These are phyloP conservation scores for Inga oerstediana DNA, from an alignment of 306 rosid species.

Conservation along the genomic window DNA sequence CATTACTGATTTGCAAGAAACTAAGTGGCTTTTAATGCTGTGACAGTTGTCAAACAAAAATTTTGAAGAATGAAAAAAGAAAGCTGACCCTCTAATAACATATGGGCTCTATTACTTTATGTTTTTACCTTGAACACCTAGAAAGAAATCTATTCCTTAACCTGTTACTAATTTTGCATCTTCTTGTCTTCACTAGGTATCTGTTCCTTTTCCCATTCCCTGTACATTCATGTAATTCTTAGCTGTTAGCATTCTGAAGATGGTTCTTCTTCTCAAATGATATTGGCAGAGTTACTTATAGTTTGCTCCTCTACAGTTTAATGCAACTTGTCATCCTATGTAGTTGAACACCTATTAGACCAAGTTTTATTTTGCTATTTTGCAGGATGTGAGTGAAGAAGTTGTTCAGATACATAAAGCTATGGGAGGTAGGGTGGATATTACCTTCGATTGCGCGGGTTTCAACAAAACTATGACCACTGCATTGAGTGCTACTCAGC, in stretches of 20 bases:
- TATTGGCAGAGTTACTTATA: neutral
- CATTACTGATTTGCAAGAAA: conserved; percentile 1
- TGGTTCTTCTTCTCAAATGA: neutral
- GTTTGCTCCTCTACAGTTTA: neutral
- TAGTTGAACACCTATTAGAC: conserved; percentile 1
- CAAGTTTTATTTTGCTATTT: conserved; percentile 12
- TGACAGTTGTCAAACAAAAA: neutral
- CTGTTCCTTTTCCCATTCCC: conserved; percentile 15
- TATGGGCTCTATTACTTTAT: neutral
- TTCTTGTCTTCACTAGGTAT: neutral
- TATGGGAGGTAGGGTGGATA: conserved; percentile 64
- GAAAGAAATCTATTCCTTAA: neutral
- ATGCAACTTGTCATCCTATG: conserved; percentile 11
- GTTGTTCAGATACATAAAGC: conserved; percentile 60
- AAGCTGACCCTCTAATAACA: conserved; percentile 3
- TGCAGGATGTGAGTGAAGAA: conserved; percentile 75
- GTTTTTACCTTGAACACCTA: neutral
- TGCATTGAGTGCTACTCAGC: conserved; percentile 66
- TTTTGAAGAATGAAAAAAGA: neutral
- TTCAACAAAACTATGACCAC: conserved; percentile 86
- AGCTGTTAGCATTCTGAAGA: neutral
- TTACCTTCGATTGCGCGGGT: conserved; percentile 86
- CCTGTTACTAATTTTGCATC: neutral
- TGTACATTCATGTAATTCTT: neutral
- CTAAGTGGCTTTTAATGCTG: neutral